These are phyloP conservation scores for Cnidoscolus chayamansa DNA, from an alignment of 441 rosid species.

Conservation along the genomic window DNA sequence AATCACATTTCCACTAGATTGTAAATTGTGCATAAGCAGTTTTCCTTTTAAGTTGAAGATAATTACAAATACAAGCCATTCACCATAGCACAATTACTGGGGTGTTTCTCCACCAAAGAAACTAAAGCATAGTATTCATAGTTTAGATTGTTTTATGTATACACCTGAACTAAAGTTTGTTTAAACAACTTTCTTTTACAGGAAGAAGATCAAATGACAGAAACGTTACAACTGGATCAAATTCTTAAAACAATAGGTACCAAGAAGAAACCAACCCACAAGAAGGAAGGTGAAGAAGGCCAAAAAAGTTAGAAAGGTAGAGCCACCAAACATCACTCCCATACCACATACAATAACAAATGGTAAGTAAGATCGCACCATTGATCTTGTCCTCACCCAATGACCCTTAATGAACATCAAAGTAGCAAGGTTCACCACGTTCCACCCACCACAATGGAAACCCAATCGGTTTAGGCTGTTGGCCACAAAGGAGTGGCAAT, in stretches of 20 bases:
- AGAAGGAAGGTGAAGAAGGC: conserved; percentile 55
- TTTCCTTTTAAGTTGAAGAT: no score
- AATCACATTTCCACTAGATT: no score
- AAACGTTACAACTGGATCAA: conserved; percentile 57
- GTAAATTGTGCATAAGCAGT: no score
- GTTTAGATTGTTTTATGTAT: background rate
- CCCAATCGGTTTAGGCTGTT: conserved; percentile 67
- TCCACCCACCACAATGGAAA: conserved; percentile 71
- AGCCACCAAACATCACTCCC: conserved; percentile 55
- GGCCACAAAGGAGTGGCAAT: conserved; percentile 78
- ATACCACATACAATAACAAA: conserved; percentile 44
- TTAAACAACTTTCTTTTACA: conserved; percentile 20
- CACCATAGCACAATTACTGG: no score
- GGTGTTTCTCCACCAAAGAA: background rate
- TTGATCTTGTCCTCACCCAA: conserved; percentile 55
- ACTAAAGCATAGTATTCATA: background rate
- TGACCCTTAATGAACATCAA: conserved; percentile 56
- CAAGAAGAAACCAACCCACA: conserved; percentile 72
- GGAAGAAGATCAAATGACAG: background rate
- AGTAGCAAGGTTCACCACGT: conserved; percentile 65
- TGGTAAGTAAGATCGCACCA: conserved; percentile 64
- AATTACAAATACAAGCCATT: no score
- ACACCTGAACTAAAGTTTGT: conserved; percentile 11
- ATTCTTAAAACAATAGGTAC: conserved; percentile 56
- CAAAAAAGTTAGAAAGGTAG: conserved; percentile 65